Evolutionary conservation across 805 yeast genomes (phyloP), one percentile per base, ranked within the genome.

Genomic region (Vanderwaltozyma tropicalis): DNA sequence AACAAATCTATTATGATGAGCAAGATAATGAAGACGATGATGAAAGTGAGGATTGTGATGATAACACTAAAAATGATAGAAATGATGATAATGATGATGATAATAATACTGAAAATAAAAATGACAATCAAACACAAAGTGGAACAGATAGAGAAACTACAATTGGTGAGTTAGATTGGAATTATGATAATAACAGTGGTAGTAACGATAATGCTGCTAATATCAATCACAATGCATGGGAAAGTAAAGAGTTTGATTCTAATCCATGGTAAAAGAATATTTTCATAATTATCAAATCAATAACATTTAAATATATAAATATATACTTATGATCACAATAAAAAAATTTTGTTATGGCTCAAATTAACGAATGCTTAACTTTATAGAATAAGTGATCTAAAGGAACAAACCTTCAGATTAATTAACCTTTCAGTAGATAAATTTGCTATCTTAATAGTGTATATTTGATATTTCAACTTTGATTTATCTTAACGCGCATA

Each of bases 181-280:
- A 60, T 71, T 3, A 56, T 68, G 55, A 66, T 19, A 74, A 68
- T 25, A 71, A 86, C 26, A 70, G 92, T 26, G 68, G 63, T 35
- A 95, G n/a, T 24, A 24, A 24, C 8, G 13, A 24, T 24, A 88
- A 57, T 68, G 30, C 11, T 14, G 5, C 17, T 14, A 7, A 28
- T 16, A 5, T 52, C 14, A 56, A 45, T n/a, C n/a, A n/a, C 3
- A 47, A 50, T 14, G 47, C 44, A 22, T 67, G 76, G 51, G 72
- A 67, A 4, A 60, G 53, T 14, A 69, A 67, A 16, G 76, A 71
- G n/a, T 67, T 72, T 14, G 79, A 74, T 35, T 61, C 62, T 3
- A 81, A 81, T 49, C 92, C 88, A 4, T 81, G 92, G 92, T 60
- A 41, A 44, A 16, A 5, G 28, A 20, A 19, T 4, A 4, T 19